Evolutionary conservation across 805 yeast species (phyloP).

Genomic region (Candida methanosorbosa): DNA sequence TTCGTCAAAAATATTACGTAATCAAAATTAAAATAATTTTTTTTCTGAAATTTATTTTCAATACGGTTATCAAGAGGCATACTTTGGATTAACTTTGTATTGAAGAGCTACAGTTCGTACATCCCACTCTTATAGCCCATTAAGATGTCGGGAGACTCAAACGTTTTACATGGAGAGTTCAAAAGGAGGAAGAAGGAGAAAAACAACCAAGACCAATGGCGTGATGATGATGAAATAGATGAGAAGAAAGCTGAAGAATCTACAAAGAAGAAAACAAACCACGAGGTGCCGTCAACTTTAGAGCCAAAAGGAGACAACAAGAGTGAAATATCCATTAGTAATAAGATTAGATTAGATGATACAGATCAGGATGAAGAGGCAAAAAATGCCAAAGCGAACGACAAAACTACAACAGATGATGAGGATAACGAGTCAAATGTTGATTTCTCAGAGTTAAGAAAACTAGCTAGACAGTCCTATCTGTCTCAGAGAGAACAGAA

Average conservation of each 20-base stretch:
- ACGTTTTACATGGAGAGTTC: slow-evolving; percentile 7
- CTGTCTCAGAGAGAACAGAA: slow-evolving; percentile 39
- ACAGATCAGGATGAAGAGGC: background rate
- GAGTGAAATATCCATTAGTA: slow-evolving; percentile 2
- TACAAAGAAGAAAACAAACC: background rate
- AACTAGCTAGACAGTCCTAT: slow-evolving; percentile 41
- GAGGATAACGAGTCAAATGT: slow-evolving; percentile 5
- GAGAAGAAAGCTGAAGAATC: slow-evolving; percentile 1
- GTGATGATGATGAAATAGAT: background rate
- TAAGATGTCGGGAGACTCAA: too few relatives aligned
- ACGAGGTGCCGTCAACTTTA: too few relatives aligned
- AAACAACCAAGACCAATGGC: slow-evolving; percentile 1
- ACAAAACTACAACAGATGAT: background rate
- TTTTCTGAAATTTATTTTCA: too few relatives aligned
- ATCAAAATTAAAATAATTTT: too few relatives aligned
- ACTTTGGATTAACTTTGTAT: too few relatives aligned
- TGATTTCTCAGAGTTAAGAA: slow-evolving; percentile 26
- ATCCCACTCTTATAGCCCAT: too few relatives aligned
- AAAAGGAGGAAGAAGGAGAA: slow-evolving; percentile 11
- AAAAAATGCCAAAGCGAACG: slow-evolving; percentile 1
- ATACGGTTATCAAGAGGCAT: too few relatives aligned
- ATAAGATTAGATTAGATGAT: slow-evolving; percentile 1
- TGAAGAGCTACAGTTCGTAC: too few relatives aligned
- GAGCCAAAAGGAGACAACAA: background rate
- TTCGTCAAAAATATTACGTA: too few relatives aligned